Base-by-base conservation (phyloP, 1,139 yeast genomes). In the Kodamaea suecica region DNA sequence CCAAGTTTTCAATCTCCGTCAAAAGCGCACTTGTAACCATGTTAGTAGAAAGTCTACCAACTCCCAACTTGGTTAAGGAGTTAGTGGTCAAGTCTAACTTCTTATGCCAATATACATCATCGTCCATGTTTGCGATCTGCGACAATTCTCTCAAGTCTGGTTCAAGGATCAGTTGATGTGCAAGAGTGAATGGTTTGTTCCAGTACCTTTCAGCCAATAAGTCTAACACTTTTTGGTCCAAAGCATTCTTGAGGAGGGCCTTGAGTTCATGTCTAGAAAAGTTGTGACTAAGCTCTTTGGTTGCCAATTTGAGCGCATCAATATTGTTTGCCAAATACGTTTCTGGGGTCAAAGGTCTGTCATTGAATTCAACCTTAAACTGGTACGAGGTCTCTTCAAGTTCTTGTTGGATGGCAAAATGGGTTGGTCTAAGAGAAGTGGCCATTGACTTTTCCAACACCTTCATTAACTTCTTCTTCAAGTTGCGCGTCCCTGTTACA, bases 351-450 rank as follows among this genome's bases (percentile, higher is more conserved):
- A 94, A 68, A 26, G 84, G 84, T 39, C 97, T 77, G 57, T 94
- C 99, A 55, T 94, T 92, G 58, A 88, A 94, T 57, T 92, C 97
- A 16, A 94, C 98, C 57, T 94, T 94, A 65, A 87, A 92, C 55
- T 84, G 82, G 55, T 94, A 94, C 1, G 95, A 70, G 0, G 97
- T 80, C 50, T 94, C 98, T 57, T 94, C 99, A 35, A 88, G 72
- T 57, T 92, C 98, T 52, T 80, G 92, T 44, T 85, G 87, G 35
- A 94, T 90, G 5, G 90, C 75, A 36, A 77, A 71, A 37, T 88
- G 87, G 4, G 97, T 88, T 13, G 98, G 97, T 45, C 81, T 82
- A 38, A 94, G 69, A 2, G 95, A 84, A 32, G 76, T 73, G 1
- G 96, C 87, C 97, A 94, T 92, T 3, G 96, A 84, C 44, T 76